Base-by-base conservation (phyloP, 2,329 filamentous ascomycete genomes). In the Colletotrichum sp. region DNA sequence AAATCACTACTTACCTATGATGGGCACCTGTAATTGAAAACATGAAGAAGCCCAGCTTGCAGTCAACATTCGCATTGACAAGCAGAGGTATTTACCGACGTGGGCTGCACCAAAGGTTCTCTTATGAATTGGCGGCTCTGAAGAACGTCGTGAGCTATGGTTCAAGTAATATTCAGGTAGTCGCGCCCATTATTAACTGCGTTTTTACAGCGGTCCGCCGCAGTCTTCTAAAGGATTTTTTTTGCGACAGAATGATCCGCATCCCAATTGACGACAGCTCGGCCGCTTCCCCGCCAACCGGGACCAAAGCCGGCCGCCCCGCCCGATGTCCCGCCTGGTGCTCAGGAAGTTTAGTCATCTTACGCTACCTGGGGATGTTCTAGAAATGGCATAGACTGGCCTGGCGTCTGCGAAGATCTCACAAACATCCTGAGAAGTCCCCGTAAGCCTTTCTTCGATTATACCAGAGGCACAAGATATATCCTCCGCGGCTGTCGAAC, bases 351-450 rank as follows among this genome's bases (percentile, higher is more conserved):
- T 52, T 52, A 52, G 43, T 52, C 43, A 52, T 21, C 5, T 13
- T 13, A 13, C 4, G 18, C 43, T 21, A 52, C n/a, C 43, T 21
- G 18, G 9, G 9, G 0, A 12, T 48, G 38, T 48, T 48, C 38
- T 21, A 4, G 10, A 13, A 21, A 52, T 10, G n/a, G 43, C 5
- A 7, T 7, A 48, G n/a, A 21, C 5, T 2, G 43, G 5, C n/a
- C 2, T 2, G n/a, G 10, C 9, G 3, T 21, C 5, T 12, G 0
- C 43, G 0, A 52, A 21, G n/a, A 21, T 21, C 43, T 21, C n/a
- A 12, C 12, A 21, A 7, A 52, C 5, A 52, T 52, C 10, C 43
- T 7, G 4, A 21, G 6, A 21, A 21, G 6, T 52, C 5, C 7
- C n/a, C 43, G 0, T 13, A 21, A 13, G 1, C 10, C 1, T 52